Evolutionary conservation across 768 basidiomycete species (phyloP).

Genomic region (Stropharia rugosoannulata): DNA sequence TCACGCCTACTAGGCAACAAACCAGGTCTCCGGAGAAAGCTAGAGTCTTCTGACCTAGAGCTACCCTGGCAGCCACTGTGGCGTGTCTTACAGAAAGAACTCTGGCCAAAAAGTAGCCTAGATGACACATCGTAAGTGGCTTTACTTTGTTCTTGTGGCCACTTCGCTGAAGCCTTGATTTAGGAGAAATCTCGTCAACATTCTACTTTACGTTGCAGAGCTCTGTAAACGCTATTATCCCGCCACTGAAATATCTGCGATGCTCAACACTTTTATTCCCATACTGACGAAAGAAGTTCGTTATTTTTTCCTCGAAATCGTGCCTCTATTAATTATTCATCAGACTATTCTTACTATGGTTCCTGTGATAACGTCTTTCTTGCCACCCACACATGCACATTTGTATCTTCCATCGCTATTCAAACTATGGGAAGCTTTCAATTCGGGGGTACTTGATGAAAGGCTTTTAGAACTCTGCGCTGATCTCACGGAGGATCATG

Average conservation of each 20-base stretch:
- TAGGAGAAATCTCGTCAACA: slow-evolving; percentile 61
- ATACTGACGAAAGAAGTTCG: slow-evolving; percentile 69
- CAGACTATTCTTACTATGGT: slow-evolving; percentile 72
- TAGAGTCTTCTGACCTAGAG: slow-evolving; percentile 64
- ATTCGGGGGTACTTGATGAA: slow-evolving; percentile 72
- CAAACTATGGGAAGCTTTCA: slow-evolving; percentile 77
- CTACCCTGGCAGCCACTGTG: slow-evolving; percentile 80
- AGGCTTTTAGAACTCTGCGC: slow-evolving; percentile 71
- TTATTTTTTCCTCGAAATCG: slow-evolving; percentile 3
- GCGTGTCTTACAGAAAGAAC: slow-evolving; percentile 67
- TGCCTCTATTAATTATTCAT: not conserved
- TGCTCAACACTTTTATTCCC: slow-evolving; percentile 73
- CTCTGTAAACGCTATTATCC: slow-evolving; percentile 71
- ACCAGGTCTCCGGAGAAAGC: slow-evolving; percentile 61
- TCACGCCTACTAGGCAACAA: slow-evolving; percentile 68
- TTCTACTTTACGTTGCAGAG: slow-evolving; percentile 73
- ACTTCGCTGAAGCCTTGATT: slow-evolving; percentile 28
- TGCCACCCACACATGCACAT: slow-evolving; percentile 65
- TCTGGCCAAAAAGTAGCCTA: slow-evolving; percentile 69
- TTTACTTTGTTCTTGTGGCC: not conserved
- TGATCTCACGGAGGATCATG: slow-evolving; percentile 69
- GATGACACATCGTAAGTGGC: slow-evolving; percentile 54
- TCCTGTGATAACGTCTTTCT: slow-evolving; percentile 74
- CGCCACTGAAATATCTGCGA: slow-evolving; percentile 59
- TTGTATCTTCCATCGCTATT: slow-evolving; percentile 73